Evolutionary conservation across 23 red algal species (phyloP), one percentile per base, ranked within the genome.

Genomic region (Gracilaria domingensis): DNA sequence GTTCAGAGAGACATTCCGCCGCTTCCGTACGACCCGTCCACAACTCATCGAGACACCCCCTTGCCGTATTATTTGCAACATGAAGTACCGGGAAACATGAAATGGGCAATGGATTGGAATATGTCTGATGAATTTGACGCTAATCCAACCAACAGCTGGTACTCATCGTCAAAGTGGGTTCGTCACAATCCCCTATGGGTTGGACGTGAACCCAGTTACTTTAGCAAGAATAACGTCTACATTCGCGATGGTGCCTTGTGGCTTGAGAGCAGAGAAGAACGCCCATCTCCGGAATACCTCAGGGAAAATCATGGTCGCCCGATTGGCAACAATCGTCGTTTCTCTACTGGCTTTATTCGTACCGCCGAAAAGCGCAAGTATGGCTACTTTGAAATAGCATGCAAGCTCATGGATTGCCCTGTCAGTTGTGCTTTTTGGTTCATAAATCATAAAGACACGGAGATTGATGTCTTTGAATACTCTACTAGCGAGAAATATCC

Each of bases 391-490:
- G 84, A 87, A 17, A 87, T 87, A 18, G 44, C 65, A 29, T 87
- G 84, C 51, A 49, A 71, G 21, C 64, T 87, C 2, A 87, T 87
- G 84, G 84, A 87, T 20, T 73, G 84, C 25, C 65, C 65, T 12
- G 79, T 92, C 62, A 81, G 74, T 12, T 77, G 78, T 56, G 78
- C 88, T n/a, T 92, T 92, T 45, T 92, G 88, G 88, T 57, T 92
- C 23, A 69, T 78, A 5, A 38, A 74, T 34, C 78, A 83, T 47
- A 11, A 39, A 0, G 78, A 78, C 57, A 92, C 78, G 16, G 88
- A 92, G 18, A 66, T 92, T 3, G 88, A 92, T n/a, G 88, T 92
- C 1, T 92, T 83, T 38, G 88, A 92, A 37, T 66, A 76, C 34
- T 87, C 84, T 8, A 87, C 84, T 3, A 74, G 64, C 25, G 84